phyloP scores from a whole-genome alignment of 805 yeast genomes.

The Lachancea sp. region DNA sequence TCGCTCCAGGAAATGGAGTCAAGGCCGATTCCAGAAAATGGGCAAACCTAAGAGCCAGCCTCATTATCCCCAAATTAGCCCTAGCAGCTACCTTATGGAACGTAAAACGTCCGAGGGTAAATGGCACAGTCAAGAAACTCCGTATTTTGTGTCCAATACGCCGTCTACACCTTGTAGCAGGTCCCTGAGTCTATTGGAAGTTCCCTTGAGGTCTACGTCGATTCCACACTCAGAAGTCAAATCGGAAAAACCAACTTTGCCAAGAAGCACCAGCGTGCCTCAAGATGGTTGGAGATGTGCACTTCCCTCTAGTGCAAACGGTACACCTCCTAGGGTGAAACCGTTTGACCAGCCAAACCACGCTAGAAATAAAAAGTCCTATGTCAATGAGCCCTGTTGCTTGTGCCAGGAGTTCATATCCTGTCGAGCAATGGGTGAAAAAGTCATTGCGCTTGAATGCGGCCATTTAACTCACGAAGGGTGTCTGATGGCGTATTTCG shows the following conservation, averaged over 20 bases:
- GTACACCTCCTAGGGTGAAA: constrained; percentile 13
- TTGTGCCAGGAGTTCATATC: constrained; percentile 48
- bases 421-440: constrained; percentile 40
- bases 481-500: constrained; percentile 43
- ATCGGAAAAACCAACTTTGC: background rate
- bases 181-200: constrained; percentile 2
- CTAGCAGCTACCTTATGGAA: background rate
- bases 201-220: constrained; percentile 24
- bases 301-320: background rate
- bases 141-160: background rate
- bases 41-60: constrained; percentile 1
- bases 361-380: constrained; percentile 20
- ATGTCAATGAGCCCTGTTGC: constrained; percentile 25
- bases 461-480: constrained; percentile 54
- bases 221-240: constrained; percentile 22
- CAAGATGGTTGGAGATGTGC: background rate
- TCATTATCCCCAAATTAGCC: background rate
- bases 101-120: background rate
- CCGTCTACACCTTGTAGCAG: constrained; percentile 1
- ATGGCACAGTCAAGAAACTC: background rate
- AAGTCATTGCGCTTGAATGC: constrained; percentile 45
- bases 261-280: background rate
- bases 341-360: constrained; percentile 15
- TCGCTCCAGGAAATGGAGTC: constrained; percentile 21
- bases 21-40: background rate